A percentile compares a stretch with the other conserved stretches of the same genome.
Evolutionary conservation across 768 basidiomycete genomes (phyloP).

Genomic region (Termitomyces sp.): DNA sequence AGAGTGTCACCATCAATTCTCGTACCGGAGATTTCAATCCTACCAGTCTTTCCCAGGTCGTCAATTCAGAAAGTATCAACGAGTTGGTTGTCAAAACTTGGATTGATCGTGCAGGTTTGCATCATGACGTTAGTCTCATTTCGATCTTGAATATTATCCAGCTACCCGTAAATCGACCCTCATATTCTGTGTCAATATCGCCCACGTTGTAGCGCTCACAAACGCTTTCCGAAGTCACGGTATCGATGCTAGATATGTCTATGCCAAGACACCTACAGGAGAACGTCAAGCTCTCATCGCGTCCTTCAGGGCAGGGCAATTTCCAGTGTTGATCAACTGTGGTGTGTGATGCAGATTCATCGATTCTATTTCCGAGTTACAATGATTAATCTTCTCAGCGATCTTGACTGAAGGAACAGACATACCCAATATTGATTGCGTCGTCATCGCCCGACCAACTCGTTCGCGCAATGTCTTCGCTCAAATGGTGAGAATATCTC

Average conservation of each 20-base stretch:
- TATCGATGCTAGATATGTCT: conserved; percentile 80
- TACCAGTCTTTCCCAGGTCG: conserved; percentile 68
- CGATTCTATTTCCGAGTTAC: background rate
- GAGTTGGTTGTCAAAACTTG: conserved; percentile 75
- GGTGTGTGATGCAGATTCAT: conserved; percentile 33
- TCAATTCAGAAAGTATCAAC: conserved; percentile 79
- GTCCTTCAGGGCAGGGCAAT: conserved; percentile 65
- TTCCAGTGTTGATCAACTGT: conserved; percentile 88
- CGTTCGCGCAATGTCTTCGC: conserved; percentile 84
- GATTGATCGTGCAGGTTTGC: conserved; percentile 77
- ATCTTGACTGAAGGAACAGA: conserved; percentile 93
- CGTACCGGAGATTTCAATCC: conserved; percentile 79
- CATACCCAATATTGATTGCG: conserved; percentile 91
- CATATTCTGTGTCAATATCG: conserved; percentile 85
- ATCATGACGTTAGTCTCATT: background rate
- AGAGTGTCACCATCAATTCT: conserved; percentile 57
- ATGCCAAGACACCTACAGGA: conserved; percentile 55
- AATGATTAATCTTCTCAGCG: conserved; percentile 31
- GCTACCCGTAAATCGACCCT: conserved; percentile 77
- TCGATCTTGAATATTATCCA: conserved; percentile 17
- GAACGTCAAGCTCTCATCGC: conserved; percentile 63
- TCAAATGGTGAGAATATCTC: conserved; percentile 66
- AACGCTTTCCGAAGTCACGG: conserved; percentile 66
- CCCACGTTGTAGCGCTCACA: conserved; percentile 75
- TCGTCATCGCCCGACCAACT: conserved; percentile 84